Base-by-base conservation (phyloP, 2,329 filamentous ascomycete species). In the Neophaeococcomyces mojaviensis region DNA sequence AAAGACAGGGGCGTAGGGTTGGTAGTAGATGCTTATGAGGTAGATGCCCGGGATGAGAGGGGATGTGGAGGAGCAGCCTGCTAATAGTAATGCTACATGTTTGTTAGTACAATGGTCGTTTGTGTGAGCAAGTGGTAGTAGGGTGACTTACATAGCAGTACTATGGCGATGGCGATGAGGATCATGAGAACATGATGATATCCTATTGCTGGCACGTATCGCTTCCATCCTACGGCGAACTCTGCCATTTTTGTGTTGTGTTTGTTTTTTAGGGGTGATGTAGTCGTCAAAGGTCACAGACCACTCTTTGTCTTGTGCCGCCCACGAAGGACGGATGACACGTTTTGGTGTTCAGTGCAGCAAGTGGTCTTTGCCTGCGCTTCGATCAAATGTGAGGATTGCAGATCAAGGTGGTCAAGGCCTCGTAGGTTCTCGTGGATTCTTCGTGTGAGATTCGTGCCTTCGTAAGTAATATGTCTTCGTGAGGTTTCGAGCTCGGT, bases 1-100 rank as follows among this genome's bases (percentile, higher is more conserved):
- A 56, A 90, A 90, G 22, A 78, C 73, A 2, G 92, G 86, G 16
- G 82, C 80, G 69, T 96, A 96, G 52, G 78, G 74, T 64, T 94
- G 73, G 72, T 96, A 98, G 78, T 94, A 97, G 60, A 98, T 79
- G n/a, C 89, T 95, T 55, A 98, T 86, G 57, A 98, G 81, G 76
- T 96, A 98, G 68, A 98, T 97, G 62, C 83, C 82, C 20, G 92
- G 92, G 58, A 98, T 96, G 46, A 94, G 73, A 2, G 90, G 92
- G 42, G 90, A 96, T 33, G 90, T 95, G 8, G 90, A 97, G 3
- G 92, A 97, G 69, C 92, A 98, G 59, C 92, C 92, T 61, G 92
- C 90, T 56, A 98, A 74, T 59, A 98, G 72, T 54, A 98, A 79
- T 58, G 92, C 89, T 96, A 36, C 34, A 47, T 46, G 30, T 28